These are phyloP conservation scores for Carex sylvatica DNA, from an alignment of 202 grass and related monocot genomes.

Conservation along the genomic window DNA sequence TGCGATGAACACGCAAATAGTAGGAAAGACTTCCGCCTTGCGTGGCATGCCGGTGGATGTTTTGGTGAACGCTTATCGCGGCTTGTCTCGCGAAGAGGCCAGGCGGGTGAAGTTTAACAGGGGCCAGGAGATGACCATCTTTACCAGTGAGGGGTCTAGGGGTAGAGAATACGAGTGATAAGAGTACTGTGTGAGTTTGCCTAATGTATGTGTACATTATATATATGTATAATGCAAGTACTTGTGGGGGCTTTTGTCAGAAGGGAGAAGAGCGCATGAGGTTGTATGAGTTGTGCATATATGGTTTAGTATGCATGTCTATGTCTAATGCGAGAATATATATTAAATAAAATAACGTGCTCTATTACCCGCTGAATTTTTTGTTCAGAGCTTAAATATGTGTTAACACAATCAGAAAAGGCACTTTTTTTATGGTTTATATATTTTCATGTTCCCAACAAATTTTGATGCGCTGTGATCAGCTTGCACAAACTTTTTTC, in stretches of 20 bases:
- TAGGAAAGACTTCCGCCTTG: slow-evolving; percentile 40
- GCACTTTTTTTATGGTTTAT: too few species aligned
- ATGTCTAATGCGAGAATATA: slow-evolving; percentile 18
- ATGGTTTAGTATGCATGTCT: background rate
- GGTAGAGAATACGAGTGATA: background rate
- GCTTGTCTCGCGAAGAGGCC: slow-evolving; percentile 34
- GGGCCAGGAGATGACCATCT: slow-evolving; percentile 37
- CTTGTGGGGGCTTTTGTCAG: background rate
- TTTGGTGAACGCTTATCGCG: slow-evolving; percentile 36
- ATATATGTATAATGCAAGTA: slow-evolving; percentile 7
- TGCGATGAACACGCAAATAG: slow-evolving; percentile 32
- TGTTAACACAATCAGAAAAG: too few species aligned
- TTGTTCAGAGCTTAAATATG: background rate
- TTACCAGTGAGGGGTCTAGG: slow-evolving; percentile 15
- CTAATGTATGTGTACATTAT: background rate
- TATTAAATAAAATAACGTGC: slow-evolving; percentile 15
- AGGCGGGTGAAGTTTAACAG: slow-evolving; percentile 41
- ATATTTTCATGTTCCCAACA: too few species aligned
- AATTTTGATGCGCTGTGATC: too few species aligned
- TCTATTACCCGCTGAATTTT: background rate
- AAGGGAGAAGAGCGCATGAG: background rate
- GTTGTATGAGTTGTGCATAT: background rate
- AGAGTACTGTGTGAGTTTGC: background rate
- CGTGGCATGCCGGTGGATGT: slow-evolving; percentile 40
- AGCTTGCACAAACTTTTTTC: too few species aligned